phyloP scores from a whole-genome alignment of 176 grass and related monocot species.

The Musa beccarii region DNA sequence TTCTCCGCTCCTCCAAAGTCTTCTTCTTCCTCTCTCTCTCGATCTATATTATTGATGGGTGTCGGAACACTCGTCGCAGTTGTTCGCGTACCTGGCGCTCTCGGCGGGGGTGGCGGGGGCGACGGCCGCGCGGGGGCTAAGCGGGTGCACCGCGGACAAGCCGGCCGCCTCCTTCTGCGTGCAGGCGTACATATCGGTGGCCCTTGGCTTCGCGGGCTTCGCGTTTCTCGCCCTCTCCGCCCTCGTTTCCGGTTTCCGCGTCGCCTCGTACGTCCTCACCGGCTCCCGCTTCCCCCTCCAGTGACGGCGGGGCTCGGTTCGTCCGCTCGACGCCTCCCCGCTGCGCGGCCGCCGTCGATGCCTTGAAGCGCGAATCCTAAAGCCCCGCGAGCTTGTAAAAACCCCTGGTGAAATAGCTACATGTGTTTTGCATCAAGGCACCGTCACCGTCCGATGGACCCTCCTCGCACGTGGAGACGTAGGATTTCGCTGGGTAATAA shows the following conservation, averaged over 20 bases:
- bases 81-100: slow-evolving; percentile 61
- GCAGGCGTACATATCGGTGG: slow-evolving; percentile 45
- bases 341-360: neutral
- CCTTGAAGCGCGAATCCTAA: neutral
- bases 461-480: no score
- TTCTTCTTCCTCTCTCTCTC: neutral
- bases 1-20: neutral
- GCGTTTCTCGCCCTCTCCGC: slow-evolving; percentile 48
- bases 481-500: no score
- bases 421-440: no score
- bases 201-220: slow-evolving; percentile 57
- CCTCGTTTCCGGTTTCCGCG: slow-evolving; percentile 56
- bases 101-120: slow-evolving; percentile 35
- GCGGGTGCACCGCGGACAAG: slow-evolving; percentile 3
- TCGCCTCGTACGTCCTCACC: slow-evolving; percentile 47
- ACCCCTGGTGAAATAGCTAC: no score
- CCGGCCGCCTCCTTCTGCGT: slow-evolving; percentile 30
- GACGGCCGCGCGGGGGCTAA: slow-evolving; percentile 26
- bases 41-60: neutral
- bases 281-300: slow-evolving; percentile 36
- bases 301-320: neutral
- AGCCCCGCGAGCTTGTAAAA: neutral
- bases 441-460: no score
- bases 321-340: no score
- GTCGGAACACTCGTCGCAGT: slow-evolving; percentile 21